Conservation (phyloP, 768 basidiomycete species). For the Mycena metata region DNA sequence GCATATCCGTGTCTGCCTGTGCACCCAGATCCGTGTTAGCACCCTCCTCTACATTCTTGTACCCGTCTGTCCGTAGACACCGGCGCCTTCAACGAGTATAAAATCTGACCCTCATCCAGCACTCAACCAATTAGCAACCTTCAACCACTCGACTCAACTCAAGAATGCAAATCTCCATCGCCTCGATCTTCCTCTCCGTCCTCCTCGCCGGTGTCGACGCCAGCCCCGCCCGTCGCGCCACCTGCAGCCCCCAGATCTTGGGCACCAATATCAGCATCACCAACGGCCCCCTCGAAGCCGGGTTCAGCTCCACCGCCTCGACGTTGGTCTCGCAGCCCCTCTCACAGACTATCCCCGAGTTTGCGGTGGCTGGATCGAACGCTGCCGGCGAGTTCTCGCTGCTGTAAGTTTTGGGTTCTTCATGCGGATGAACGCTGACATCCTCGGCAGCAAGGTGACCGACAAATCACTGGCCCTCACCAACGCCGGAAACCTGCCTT, state of each 20-base stretch:
- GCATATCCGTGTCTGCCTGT: conserved; percentile 6
- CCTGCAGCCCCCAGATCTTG: conserved; percentile 10
- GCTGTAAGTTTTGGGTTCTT: conserved; percentile 16
- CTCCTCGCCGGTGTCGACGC: background rate
- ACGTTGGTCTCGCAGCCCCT: conserved; percentile 12
- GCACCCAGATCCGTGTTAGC: conserved; percentile 12
- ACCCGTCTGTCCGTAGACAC: conserved; percentile 5
- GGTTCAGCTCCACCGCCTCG: conserved; percentile 8
- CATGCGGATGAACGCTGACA: conserved; percentile 1
- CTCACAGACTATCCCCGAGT: conserved; percentile 12
- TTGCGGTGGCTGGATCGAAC: conserved; percentile 12
- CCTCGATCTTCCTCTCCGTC: conserved; percentile 11
- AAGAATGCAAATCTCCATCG: conserved; percentile 16
- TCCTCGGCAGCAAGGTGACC: conserved; percentile 14
- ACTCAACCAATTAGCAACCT: conserved; percentile 11
- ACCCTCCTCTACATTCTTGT: conserved; percentile 14
- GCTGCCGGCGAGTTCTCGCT: conserved; percentile 7
- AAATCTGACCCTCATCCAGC: conserved; percentile 16
- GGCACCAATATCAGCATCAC: conserved; percentile 15
- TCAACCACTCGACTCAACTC: conserved; percentile 16
- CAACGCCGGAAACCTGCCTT: conserved; percentile 10
- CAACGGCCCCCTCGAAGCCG: conserved; percentile 16
- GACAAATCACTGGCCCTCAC: conserved; percentile 15
- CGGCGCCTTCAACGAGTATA: background rate
- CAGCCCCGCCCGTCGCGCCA: conserved; percentile 16